Base-by-base conservation (phyloP, 225 moss, liverwort and hornwort genomes). In the Marchantia polymorpha region DNA sequence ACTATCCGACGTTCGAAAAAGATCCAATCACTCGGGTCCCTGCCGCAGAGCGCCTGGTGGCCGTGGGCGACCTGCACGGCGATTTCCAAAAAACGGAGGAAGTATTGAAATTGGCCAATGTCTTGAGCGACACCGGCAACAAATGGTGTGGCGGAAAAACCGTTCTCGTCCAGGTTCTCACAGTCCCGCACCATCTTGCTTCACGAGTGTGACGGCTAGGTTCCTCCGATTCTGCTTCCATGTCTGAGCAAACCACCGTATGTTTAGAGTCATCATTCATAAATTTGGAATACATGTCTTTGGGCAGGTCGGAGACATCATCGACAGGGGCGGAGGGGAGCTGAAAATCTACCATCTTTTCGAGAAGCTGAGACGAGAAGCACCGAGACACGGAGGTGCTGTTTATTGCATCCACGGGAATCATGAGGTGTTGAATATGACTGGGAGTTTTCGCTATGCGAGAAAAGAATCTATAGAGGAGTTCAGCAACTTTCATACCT, bases 41-140 rank as follows among this genome's bases (percentile, higher is more conserved):
- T 0, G 22, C 47, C 6, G 48, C 60, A 17, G 8, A 39, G 14
- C 76, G 77, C 20, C 16, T 82, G 9, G 15, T 82, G 73, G 82
- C 82, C 19, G 53, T 82, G 8, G 82, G 82, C 52, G 82, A 82
- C 39, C 3, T 82, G 0, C 82, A 82, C 63, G 82, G 82, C 19
- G 82, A 82, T 64, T 1, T 60, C 0, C 12, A 29, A 17, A 82
- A 78, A 12, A 63, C 82, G 0, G 72, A 23, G 52, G 25, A 77
- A 13, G 71, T 55, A 10, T 58, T 82, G 47, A 9, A 25, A n/a
- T 0, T 78, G 47, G 82, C 77, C 2, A 72, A 55, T 13, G n/a
- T 82, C 31, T 10, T 82, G 22, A 78, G 56, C 16, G 6, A 50
- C 30, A 16, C 19, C 3, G 51, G 29, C 4, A 59, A 60, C 54